Evolutionary conservation across 257 asterid genomes (phyloP), one percentile per base, ranked within the genome.

Genomic region (Solanum rostratum): DNA sequence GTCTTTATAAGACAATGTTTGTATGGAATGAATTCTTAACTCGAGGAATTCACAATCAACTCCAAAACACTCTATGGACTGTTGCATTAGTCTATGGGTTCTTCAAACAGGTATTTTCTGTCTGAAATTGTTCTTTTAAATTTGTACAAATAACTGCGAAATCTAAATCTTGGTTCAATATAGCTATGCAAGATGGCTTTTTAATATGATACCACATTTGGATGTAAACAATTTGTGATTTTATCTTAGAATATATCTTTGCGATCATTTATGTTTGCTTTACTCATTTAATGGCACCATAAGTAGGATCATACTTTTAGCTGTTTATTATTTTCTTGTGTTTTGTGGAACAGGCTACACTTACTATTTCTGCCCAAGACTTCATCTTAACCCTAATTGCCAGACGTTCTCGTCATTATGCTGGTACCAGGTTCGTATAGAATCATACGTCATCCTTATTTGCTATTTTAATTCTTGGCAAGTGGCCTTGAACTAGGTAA

Each of bases 21-120:
- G 98, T 96, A 24, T 95, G 99, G 99, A 96, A 96, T 33, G 99
- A 95, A 87, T 96, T 91, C 91, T 88, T 96, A 78, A 95, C 98
- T 60, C 98, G 97, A 1, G 94, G 92, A 29, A 93, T 96, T 53
- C 97, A 98, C 83, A 92, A 84, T 86, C 98, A 93, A 88, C 92
- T 96, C 82, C 89, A 90, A 86, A 94, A 95, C 86, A 88, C 97
- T 18, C 63, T 85, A 68, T 96, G 99, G 99, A 96, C 97, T 0
- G 97, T 96, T 59, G 98, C 98, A 46, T 84, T 96, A 90, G 95
- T 96, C 87, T 88, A 93, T 81, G 99, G 99, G 49, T 96, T 95
- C 92, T 96, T 96, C 88, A 92, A 91, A 85, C 98, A 96, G 99
- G 99, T 96, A 87, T 86, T 53, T 33, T 76, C 62, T 29, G 22